Evolutionary conservation across 306 rosid genomes (phyloP), one percentile per base, ranked within the genome.

Genomic region (Castanopsis chinensis): DNA sequence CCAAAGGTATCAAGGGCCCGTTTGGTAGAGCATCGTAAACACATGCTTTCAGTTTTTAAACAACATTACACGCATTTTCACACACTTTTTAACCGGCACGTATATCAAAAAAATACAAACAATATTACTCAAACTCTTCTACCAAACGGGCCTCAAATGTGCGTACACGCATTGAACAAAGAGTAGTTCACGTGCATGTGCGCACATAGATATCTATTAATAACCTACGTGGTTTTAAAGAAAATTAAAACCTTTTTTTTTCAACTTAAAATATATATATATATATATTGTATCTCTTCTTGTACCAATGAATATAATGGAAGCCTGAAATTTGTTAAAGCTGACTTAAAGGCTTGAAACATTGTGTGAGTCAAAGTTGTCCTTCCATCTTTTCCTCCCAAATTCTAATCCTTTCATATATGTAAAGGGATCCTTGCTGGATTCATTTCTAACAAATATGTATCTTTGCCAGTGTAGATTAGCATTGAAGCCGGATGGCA

Each of bases 401-500:
- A 23, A 23, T 20, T 59, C 12, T 58, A 58, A 12, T 59, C 32
- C 0, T 21, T 23, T 11, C 32, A 11, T 23, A 23, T 11, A 23
- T 21, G 0, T 59, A 21, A 27, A 59, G 32, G 17, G 17, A 28
- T 59, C 32, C 32, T 59, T 21, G 3, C 32, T 23, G 3, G 3
- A 59, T 59, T 59, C 23, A 21, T 23, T 59, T 59, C 63, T 80
- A 71, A 71, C 23, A 20, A 43, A 64, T 83, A 67, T 61, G 85
- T 84, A 57, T 84, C 76, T 82, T 82, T 85, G 83, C 77, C 97
- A 94, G 99, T 73, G 92, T 88, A 91, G 90, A 88, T 72, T 94
- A 89, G 99, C 99, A 20, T 75, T 94, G 89, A 94, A 94, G 81
- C 92, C 99, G 4, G 99, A 94, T 90, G 99, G 99, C 82, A 87